Conservation (phyloP, 352 stramenopile species). For the Pythium phragmitis region DNA sequence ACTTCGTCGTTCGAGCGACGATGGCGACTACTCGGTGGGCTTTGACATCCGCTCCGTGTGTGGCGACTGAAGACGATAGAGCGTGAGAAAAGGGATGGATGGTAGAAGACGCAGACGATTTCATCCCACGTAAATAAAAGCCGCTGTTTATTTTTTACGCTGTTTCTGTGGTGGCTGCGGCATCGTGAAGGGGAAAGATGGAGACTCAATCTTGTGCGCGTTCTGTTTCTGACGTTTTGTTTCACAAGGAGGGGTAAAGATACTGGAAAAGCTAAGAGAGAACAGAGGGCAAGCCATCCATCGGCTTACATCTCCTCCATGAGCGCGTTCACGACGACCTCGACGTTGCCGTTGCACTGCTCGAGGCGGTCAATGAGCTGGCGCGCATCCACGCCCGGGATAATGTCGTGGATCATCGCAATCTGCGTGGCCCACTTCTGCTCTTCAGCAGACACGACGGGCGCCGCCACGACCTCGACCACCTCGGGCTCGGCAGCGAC, state of each 20-base stretch:
- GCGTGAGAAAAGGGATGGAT: background rate
- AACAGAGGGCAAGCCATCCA: background rate
- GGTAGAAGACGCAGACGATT: background rate
- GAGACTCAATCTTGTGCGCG: background rate
- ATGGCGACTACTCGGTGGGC: slow-evolving; percentile 65
- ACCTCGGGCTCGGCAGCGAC: slow-evolving; percentile 33
- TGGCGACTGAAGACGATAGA: slow-evolving; percentile 22
- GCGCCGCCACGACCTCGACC: slow-evolving; percentile 33
- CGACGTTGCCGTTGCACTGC: slow-evolving; percentile 79
- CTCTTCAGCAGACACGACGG: slow-evolving; percentile 57
- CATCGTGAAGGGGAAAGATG: background rate
- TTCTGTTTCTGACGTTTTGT: background rate
- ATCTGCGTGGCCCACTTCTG: slow-evolving; percentile 78
- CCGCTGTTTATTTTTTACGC: slow-evolving; percentile 4
- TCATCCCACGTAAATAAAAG: slow-evolving; percentile 20
- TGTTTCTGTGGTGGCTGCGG: background rate
- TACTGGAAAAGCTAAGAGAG: background rate
- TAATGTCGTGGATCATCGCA: slow-evolving; percentile 72
- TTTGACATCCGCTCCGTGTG: slow-evolving; percentile 70
- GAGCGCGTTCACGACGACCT: slow-evolving; percentile 77
- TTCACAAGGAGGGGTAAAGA: background rate
- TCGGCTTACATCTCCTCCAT: slow-evolving; percentile 73
- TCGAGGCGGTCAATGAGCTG: slow-evolving; percentile 65
- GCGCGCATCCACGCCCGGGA: slow-evolving; percentile 52
- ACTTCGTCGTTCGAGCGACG: slow-evolving; percentile 1